Percentiles rank a stretch among this genome's conserved stretches.
Conservation (phyloP, 805 yeast genomes). For the Saccharomycopsis babjevae region DNA sequence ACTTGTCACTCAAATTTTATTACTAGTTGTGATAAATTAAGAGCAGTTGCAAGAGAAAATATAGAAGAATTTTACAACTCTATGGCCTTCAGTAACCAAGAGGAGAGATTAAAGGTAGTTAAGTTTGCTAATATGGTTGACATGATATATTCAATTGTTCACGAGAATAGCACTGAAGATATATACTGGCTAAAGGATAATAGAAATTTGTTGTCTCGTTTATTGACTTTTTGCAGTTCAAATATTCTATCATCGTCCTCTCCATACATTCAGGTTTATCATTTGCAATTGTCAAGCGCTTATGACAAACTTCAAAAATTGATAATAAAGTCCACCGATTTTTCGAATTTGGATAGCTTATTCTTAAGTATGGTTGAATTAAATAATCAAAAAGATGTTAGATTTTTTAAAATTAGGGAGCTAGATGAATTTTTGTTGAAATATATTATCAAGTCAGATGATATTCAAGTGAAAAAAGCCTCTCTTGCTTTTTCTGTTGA, state of each 20-base stretch:
- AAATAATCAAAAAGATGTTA: slow-evolving; percentile 25
- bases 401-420: slow-evolving; percentile 32
- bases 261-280: slow-evolving; percentile 46
- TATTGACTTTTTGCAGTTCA: neutral
- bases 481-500: slow-evolving; percentile 45
- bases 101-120: slow-evolving; percentile 43
- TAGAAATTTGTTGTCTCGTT: slow-evolving; percentile 29
- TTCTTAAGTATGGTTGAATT: slow-evolving; percentile 35
- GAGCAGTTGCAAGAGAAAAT: slow-evolving; percentile 44
- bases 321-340: slow-evolving; percentile 31
- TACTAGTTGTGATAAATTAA: slow-evolving; percentile 45
- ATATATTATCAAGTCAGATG: slow-evolving; percentile 42
- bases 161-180: slow-evolving; percentile 28
- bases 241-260: slow-evolving; percentile 19
- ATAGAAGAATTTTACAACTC: slow-evolving; percentile 38
- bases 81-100: slow-evolving; percentile 35
- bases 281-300: slow-evolving; percentile 64
- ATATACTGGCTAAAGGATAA: slow-evolving; percentile 50
- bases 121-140: slow-evolving; percentile 70
- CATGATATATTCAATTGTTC: slow-evolving; percentile 43
- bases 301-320: slow-evolving; percentile 48
- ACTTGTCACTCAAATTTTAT: slow-evolving; percentile 43
- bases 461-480: slow-evolving; percentile 35
- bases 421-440: slow-evolving; percentile 51
- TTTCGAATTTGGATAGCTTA: slow-evolving; percentile 29